Percentiles rank a stretch among this genome's conserved stretches.
These are phyloP conservation scores for Bremia lactucae DNA, from an alignment of 352 stramenopile genomes.

Conservation along the genomic window DNA sequence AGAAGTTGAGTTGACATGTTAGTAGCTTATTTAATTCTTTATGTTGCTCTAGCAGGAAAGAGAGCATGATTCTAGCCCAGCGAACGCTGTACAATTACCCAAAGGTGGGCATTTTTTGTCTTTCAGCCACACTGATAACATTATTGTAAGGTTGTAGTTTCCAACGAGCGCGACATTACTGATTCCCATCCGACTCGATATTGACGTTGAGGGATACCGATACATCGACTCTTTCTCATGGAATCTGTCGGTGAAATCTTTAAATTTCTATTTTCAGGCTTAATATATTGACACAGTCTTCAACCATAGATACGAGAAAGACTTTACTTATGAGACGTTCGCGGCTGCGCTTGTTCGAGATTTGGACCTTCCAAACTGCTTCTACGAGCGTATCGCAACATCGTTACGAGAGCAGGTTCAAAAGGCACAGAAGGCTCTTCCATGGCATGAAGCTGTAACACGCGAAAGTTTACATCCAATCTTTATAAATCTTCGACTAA, in stretches of 20 bases:
- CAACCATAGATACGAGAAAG: constrained; percentile 40
- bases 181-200: constrained; percentile 62
- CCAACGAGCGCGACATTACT: constrained; percentile 37
- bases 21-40: neutral
- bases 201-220: constrained; percentile 69
- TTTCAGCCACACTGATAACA: neutral
- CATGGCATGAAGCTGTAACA: constrained; percentile 43
- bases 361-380: constrained; percentile 60
- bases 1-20: neutral
- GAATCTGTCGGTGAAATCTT: constrained; percentile 37
- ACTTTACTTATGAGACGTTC: constrained; percentile 71
- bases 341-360: constrained; percentile 56
- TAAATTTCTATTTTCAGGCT: neutral
- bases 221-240: constrained; percentile 79
- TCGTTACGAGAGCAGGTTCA: constrained; percentile 64
- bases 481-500: constrained; percentile 71
- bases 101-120: constrained; percentile 28
- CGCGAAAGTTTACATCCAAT: constrained; percentile 63
- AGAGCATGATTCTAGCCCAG: constrained; percentile 29
- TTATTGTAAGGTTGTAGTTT: constrained; percentile 20
- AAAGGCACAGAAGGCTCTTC: constrained; percentile 40
- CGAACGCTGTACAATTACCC: constrained; percentile 65
- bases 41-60: constrained; percentile 13
- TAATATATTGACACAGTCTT: neutral
- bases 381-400: constrained; percentile 51